Evolutionary conservation across 441 rosid genomes (phyloP), one percentile per base, ranked within the genome.

Genomic region (Pelargonium citronellum): DNA sequence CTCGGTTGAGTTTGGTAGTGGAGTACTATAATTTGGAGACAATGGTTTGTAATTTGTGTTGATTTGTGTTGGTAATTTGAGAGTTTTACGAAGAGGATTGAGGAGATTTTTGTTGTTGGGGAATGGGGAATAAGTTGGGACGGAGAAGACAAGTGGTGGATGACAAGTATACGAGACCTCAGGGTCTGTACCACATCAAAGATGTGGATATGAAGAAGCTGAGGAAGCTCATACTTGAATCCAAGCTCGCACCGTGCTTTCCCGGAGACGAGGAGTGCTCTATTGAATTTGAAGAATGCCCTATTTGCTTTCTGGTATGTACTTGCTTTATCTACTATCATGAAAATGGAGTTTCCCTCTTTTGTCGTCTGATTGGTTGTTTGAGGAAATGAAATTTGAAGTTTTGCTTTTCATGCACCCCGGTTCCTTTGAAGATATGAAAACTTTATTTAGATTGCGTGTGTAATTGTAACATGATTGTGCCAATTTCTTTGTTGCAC

Each of bases 171-270:
- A 95, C 98, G 10, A 85, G 79, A 74, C 98, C 99, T 1, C 99
- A 92, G 78, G 99, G 99, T 16, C 74, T 95, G 66, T 89, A 92
- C 81, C 80, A 75, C 71, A 89, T 85, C 75, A 92, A 86, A 79
- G 98, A 95, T 81, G 97, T 95, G 37, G 99, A 95, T 71, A 72
- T 84, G 75, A 95, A 95, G 87, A 95, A 91, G 94, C 91, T 95
- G 15, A 85, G 88, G 73, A 95, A 91, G 85, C 91, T 95, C 27
- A 95, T 92, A 73, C 89, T 92, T 1, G 99, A 92, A 63, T 91
- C 95, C 57, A 95, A 92, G 87, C 96, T 95, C 57, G 94, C 99
- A 70, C 98, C 99, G 4, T 92, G 99, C 81, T 95, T 85, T 79
- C 97, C 98, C 0, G 99, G 99, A 4, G 92, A 85, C 1, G 98